Evolutionary conservation across 257 asterid species (phyloP).

Genomic region (Nicotiana obtusifolia): DNA sequence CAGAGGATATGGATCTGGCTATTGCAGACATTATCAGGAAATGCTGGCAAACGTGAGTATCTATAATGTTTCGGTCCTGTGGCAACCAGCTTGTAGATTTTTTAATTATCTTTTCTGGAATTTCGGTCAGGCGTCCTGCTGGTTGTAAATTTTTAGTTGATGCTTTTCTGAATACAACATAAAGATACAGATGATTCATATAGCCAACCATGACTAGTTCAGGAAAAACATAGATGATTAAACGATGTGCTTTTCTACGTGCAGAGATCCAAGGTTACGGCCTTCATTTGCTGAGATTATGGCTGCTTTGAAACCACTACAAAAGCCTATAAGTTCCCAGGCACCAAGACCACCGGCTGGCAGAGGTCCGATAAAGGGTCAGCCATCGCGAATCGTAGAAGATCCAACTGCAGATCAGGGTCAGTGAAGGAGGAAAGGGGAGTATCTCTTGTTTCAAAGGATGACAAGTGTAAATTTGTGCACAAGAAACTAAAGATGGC

Average conservation of each 20-base stretch:
- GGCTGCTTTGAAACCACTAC: conserved; percentile 81
- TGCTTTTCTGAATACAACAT: background rate
- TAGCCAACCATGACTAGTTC: background rate
- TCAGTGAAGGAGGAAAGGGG: conserved; percentile 21
- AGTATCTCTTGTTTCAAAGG: conserved; percentile 3
- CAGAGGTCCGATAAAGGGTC: conserved; percentile 40
- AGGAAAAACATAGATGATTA: background rate
- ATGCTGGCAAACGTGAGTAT: conserved; percentile 94
- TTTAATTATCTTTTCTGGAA: background rate
- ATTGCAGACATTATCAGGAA: conserved; percentile 59
- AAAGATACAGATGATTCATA: background rate
- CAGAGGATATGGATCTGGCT: conserved; percentile 69
- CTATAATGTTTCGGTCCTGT: background rate
- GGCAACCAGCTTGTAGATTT: background rate
- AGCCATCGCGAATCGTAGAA: conserved; percentile 28
- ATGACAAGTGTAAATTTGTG: conserved; percentile 11
- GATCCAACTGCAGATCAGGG: conserved; percentile 20
- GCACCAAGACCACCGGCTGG: conserved; percentile 25
- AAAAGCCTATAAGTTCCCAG: conserved; percentile 63
- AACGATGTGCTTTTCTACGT: background rate
- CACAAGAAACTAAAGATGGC: conserved; percentile 10
- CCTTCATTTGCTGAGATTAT: conserved; percentile 91
- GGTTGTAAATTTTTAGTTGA: background rate
- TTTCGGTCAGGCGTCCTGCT: background rate
- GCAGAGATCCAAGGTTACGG: conserved; percentile 74